Evolutionary conservation across 140 eudicot genomes (phyloP).

Genomic region (Bidens hawaiensis): DNA sequence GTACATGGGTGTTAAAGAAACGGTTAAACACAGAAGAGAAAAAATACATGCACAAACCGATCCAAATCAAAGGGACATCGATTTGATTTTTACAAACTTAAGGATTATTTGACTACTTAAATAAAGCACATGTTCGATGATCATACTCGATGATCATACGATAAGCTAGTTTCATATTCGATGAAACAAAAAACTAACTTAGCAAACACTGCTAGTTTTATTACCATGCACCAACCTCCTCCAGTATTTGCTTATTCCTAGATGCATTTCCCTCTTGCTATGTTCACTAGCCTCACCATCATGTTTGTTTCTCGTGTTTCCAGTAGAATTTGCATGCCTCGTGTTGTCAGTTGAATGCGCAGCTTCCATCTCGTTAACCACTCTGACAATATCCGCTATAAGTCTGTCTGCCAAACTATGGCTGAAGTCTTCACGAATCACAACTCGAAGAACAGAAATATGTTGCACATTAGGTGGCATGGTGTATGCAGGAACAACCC

Average conservation of each 20-base stretch:
- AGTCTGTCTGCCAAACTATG: conserved; percentile 46
- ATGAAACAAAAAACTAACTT: neutral
- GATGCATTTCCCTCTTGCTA: conserved; percentile 19
- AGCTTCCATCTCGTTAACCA: conserved; percentile 55
- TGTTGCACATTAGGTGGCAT: conserved; percentile 67
- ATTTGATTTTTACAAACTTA: neutral
- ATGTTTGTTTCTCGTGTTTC: neutral
- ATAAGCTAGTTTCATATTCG: neutral
- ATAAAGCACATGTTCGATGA: neutral
- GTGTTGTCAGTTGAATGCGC: conserved; percentile 15
- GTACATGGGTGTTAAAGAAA: too few relatives aligned
- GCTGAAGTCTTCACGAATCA: conserved; percentile 57
- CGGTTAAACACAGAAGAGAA: too few relatives aligned
- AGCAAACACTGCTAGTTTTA: conserved; percentile 52
- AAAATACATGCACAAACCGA: too few relatives aligned
- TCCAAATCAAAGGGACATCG: neutral
- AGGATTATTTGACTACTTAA: neutral
- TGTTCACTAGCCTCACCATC: conserved; percentile 12
- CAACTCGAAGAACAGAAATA: conserved; percentile 48
- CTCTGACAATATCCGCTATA: conserved; percentile 40
- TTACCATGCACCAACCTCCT: conserved; percentile 35
- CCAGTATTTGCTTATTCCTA: conserved; percentile 45
- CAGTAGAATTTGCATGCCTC: conserved; percentile 12
- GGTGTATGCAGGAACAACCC: conserved; percentile 65
- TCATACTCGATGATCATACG: neutral